Conservation (phyloP, 768 basidiomycete genomes). For the Lactarius hatsudake region DNA sequence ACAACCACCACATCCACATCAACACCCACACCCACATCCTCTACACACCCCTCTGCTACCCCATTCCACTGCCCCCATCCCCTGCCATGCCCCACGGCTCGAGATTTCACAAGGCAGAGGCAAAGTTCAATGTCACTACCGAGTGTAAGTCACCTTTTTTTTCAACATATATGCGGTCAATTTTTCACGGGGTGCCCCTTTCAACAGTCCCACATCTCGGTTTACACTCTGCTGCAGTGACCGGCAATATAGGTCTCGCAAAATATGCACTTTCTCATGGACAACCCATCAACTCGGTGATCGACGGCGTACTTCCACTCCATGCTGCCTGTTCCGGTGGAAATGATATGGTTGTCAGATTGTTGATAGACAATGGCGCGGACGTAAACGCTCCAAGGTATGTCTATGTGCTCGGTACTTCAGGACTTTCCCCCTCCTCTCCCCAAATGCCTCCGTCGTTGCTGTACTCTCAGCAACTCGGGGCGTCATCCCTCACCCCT, state of each 20-base stretch:
- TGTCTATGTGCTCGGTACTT: constrained; percentile 29
- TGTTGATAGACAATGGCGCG: constrained; percentile 91
- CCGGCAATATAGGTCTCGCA: constrained; percentile 89
- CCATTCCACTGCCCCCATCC: neutral
- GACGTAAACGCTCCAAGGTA: constrained; percentile 96
- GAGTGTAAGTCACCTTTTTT: constrained; percentile 42
- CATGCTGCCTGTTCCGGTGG: constrained; percentile 95
- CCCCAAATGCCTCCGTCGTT: neutral
- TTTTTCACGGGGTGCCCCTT: neutral
- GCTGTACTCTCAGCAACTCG: neutral
- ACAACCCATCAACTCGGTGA: constrained; percentile 93
- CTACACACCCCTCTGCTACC: neutral
- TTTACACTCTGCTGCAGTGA: constrained; percentile 71
- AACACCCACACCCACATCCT: neutral
- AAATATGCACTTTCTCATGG: constrained; percentile 91
- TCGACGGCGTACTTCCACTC: constrained; percentile 94
- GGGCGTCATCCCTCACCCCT: neutral
- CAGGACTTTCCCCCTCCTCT: neutral
- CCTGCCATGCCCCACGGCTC: constrained; percentile 38
- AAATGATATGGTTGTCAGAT: constrained; percentile 79
- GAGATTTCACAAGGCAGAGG: constrained; percentile 41
- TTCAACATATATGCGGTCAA: neutral
- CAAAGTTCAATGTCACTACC: constrained; percentile 52
- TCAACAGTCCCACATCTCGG: constrained; percentile 68
- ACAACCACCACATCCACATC: neutral